Evolutionary conservation across 1,284 basidiomycete genomes (phyloP).

Genomic region (Coniferiporia weirii): DNA sequence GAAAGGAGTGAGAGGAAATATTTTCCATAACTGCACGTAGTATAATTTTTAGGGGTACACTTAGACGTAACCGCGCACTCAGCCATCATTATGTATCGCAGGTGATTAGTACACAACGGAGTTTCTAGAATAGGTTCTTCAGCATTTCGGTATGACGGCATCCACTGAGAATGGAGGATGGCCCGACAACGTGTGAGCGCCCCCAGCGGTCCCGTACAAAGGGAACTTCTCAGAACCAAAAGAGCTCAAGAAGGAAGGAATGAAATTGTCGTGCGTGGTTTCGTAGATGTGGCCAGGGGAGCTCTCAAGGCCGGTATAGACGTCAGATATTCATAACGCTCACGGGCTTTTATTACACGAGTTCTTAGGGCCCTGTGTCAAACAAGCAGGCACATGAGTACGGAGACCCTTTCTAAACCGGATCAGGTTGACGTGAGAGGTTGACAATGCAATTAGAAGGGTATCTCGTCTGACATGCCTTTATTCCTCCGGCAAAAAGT

Average conservation of each 20-base stretch:
- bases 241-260: conserved; percentile 43
- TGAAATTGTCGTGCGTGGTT: conserved; percentile 45
- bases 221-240: conserved; percentile 47
- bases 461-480: conserved; percentile 40
- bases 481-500: conserved; percentile 45
- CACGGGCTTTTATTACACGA: conserved; percentile 39
- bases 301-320: conserved; percentile 38
- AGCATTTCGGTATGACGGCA: conserved; percentile 18
- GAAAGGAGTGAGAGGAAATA: neutral
- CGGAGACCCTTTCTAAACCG: conserved; percentile 53
- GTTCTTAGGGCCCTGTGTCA: conserved; percentile 33
- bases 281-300: conserved; percentile 40
- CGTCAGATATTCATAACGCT: conserved; percentile 38
- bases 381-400: conserved; percentile 58
- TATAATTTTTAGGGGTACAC: neutral
- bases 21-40: neutral
- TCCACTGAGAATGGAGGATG: conserved; percentile 39
- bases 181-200: conserved; percentile 36
- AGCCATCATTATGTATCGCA: conserved; percentile 57
- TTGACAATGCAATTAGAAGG: conserved; percentile 37
- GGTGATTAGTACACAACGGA: conserved; percentile 60
- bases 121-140: conserved; percentile 42
- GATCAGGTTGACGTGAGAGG: conserved; percentile 42
- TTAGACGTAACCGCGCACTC: conserved; percentile 13
- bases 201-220: conserved; percentile 46